phyloP scores from a whole-genome alignment of 2,329 filamentous ascomycete species.

The Fusarium pseudoanthophilum region DNA sequence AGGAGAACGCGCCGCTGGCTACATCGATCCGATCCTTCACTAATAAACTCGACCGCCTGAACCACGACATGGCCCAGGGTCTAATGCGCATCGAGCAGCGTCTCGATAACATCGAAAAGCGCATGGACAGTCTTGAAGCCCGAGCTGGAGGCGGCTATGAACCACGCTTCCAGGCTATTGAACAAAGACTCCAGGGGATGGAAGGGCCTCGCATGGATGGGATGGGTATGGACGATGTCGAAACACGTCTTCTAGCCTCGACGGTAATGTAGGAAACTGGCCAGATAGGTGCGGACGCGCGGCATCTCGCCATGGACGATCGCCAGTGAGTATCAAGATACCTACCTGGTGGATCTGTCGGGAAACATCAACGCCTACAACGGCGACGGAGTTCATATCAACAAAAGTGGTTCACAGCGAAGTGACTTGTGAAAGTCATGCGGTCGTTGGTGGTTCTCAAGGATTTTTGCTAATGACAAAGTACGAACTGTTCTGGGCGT shows the following conservation, averaged over 20 bases:
- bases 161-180: constrained; percentile 58
- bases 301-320: constrained; percentile 8
- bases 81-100: constrained; percentile 62
- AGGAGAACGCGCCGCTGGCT: constrained; percentile 67
- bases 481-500: constrained; percentile 44
- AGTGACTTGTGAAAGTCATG: constrained; percentile 31
- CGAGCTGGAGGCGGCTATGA: constrained; percentile 55
- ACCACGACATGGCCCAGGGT: constrained; percentile 65
- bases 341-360: background rate
- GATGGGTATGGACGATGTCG: constrained; percentile 58
- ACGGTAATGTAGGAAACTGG: constrained; percentile 54
- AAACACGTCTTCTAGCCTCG: constrained; percentile 56
- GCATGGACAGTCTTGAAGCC: constrained; percentile 64
- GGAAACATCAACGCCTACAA: constrained; percentile 6
- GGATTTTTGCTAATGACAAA: constrained; percentile 43
- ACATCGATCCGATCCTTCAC: constrained; percentile 68
- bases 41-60: constrained; percentile 69
- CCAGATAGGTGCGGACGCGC: constrained; percentile 26
- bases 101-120: constrained; percentile 64
- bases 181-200: constrained; percentile 55
- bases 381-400: constrained; percentile 10
- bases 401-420: constrained; percentile 26
- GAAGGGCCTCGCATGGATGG: constrained; percentile 57
- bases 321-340: constrained; percentile 10
- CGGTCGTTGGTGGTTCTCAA: constrained; percentile 35